Percentiles rank a stretch among this genome's conserved stretches.
Conservation (phyloP, 2,329 filamentous ascomycete species). For the Chrysoporthe austroafricana region DNA sequence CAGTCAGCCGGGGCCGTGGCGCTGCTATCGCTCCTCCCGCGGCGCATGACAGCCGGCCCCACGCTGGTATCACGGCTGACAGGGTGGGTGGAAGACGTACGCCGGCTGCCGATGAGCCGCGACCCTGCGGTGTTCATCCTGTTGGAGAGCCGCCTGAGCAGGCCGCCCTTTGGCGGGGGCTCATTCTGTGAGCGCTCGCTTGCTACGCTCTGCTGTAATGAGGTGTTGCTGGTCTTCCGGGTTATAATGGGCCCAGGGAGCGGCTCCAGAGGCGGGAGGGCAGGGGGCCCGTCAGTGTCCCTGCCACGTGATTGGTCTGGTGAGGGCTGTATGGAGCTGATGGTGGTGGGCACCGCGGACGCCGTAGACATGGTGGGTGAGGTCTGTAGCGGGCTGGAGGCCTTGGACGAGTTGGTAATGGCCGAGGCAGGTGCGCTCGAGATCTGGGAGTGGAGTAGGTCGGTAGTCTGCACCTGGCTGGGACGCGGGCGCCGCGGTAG, state of each 20-base stretch:
- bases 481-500: slow-evolving; percentile 49
- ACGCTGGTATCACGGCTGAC: slow-evolving; percentile 84
- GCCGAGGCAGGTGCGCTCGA: slow-evolving; percentile 58
- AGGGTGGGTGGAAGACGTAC: slow-evolving; percentile 77
- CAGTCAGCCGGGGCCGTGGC: slow-evolving; percentile 64
- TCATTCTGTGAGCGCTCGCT: slow-evolving; percentile 59
- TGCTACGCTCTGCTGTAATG: slow-evolving; percentile 64
- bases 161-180: slow-evolving; percentile 42
- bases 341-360: slow-evolving; percentile 55
- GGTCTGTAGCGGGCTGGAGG: slow-evolving; percentile 57
- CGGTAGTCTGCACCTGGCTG: slow-evolving; percentile 52
- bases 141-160: slow-evolving; percentile 86
- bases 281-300: slow-evolving; percentile 37
- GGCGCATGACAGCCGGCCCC: slow-evolving; percentile 84
- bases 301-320: slow-evolving; percentile 64
- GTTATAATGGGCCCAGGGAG: slow-evolving; percentile 65
- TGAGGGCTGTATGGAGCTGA: slow-evolving; percentile 68
- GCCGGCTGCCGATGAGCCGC: slow-evolving; percentile 50
- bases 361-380: slow-evolving; percentile 64
- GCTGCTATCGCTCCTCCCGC: slow-evolving; percentile 83
- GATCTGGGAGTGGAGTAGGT: slow-evolving; percentile 46
- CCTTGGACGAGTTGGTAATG: slow-evolving; percentile 59
- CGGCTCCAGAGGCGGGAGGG: slow-evolving; percentile 41
- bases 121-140: slow-evolving; percentile 67
- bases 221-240: slow-evolving; percentile 62